Evolutionary conservation across 208 protist genomes (phyloP).

Genomic region (Crithidia fasciculata): DNA sequence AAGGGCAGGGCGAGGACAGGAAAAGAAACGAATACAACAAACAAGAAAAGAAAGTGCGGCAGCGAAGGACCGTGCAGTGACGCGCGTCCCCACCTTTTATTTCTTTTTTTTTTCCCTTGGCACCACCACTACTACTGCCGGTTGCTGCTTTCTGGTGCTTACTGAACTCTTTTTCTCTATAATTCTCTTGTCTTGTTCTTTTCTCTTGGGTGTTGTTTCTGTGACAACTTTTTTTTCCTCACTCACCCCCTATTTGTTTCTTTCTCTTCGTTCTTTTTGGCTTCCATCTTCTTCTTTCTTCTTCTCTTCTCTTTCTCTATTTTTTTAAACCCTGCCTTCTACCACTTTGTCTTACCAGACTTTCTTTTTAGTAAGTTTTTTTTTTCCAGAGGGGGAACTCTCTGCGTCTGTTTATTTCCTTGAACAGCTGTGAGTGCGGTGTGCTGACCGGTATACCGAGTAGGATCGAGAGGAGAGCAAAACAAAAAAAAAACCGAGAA

Average conservation of each 20-base stretch:
- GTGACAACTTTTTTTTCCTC: neutral
- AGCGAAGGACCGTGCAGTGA: too few species aligned
- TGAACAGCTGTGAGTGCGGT: too few species aligned
- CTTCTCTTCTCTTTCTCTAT: neutral
- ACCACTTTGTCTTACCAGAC: too few species aligned
- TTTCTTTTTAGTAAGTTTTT: too few species aligned
- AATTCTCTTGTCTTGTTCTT: neutral
- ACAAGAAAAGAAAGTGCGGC: too few species aligned
- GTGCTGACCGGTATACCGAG: too few species aligned
- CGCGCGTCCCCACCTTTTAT: neutral
- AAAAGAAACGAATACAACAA: too few species aligned
- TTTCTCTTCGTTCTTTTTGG: slow-evolving; percentile 8
- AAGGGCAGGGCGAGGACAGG: too few species aligned
- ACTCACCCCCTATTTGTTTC: neutral
- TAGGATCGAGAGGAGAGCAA: too few species aligned
- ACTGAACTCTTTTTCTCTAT: neutral
- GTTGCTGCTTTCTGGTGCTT: neutral
- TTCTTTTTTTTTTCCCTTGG: neutral
- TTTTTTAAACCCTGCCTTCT: neutral
- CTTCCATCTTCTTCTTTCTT: neutral
- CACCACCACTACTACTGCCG: neutral
- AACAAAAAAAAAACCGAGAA: too few species aligned
- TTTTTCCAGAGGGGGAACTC: too few species aligned
- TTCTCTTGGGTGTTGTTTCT: neutral
- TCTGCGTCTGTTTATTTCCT: too few species aligned